These are phyloP conservation scores for Phoma sp. DNA, from an alignment of 2,329 filamentous ascomycete genomes.

Conservation along the genomic window DNA sequence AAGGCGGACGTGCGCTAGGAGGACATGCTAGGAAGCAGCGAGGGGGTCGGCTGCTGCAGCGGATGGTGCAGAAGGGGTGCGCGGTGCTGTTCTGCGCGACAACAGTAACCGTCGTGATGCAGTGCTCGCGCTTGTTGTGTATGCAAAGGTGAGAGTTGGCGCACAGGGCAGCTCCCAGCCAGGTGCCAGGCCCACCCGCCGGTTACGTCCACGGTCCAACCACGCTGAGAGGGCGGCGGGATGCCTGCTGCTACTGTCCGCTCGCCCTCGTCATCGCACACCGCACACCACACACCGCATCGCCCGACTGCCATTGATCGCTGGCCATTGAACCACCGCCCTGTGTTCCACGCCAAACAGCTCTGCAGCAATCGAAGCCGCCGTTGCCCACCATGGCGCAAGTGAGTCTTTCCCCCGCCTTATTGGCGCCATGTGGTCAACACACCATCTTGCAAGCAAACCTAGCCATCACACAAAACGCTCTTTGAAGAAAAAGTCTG, in stretches of 20 bases:
- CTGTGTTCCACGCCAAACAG: background rate
- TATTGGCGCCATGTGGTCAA: background rate
- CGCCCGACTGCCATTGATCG: slow-evolving; percentile 2
- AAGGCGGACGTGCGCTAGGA: slow-evolving; percentile 16
- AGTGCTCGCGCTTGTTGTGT: slow-evolving; percentile 36
- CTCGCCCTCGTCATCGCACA: slow-evolving; percentile 19
- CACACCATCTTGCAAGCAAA: no score
- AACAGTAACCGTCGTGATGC: slow-evolving; percentile 20
- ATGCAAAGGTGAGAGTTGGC: slow-evolving; percentile 17
- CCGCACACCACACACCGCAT: slow-evolving; percentile 15
- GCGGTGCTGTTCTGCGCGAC: slow-evolving; percentile 18
- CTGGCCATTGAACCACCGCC: background rate
- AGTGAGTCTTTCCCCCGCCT: slow-evolving; percentile 15
- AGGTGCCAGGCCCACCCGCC: background rate
- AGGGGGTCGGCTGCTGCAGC: slow-evolving; percentile 18
- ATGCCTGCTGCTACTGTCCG: slow-evolving; percentile 13
- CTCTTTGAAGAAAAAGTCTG: background rate
- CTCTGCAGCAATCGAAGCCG: background rate
- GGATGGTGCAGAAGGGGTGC: slow-evolving; percentile 2
- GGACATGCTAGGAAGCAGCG: slow-evolving; percentile 21
- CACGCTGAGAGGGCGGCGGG: slow-evolving; percentile 5
- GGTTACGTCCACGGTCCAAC: slow-evolving; percentile 7
- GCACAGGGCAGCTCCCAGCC: slow-evolving; percentile 19
- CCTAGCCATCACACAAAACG: no score
- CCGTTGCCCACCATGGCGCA: slow-evolving; percentile 31